Percentiles rank a stretch among this genome's conserved stretches.
These are phyloP conservation scores for Dillenia suffruticosa DNA, from an alignment of 164 flowering plant species.

Conservation along the genomic window DNA sequence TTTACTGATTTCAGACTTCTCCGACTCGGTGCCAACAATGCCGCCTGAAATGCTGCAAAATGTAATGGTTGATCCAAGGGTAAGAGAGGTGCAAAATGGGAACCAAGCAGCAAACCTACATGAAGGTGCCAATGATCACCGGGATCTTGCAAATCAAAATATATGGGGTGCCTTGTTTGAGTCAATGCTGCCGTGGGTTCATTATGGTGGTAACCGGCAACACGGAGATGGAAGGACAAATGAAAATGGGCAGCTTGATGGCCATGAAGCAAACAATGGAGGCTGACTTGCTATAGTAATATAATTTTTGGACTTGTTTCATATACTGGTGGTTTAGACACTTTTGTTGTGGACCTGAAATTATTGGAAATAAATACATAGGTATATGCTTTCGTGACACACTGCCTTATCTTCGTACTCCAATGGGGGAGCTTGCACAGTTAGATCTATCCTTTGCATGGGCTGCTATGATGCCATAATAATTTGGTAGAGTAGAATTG, in stretches of 20 bases:
- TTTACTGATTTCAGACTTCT: constrained; percentile 76
- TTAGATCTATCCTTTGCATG: too few relatives aligned
- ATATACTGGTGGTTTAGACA: too few relatives aligned
- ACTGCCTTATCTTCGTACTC: too few relatives aligned
- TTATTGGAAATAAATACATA: too few relatives aligned
- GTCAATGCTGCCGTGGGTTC: constrained; percentile 77
- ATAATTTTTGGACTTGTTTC: too few relatives aligned
- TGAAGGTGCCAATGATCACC: constrained; percentile 31
- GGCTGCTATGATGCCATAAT: too few relatives aligned
- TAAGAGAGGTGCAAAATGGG: constrained; percentile 39
- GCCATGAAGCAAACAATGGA: constrained; percentile 18
- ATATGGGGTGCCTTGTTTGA: constrained; percentile 65
- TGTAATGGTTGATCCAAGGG: constrained; percentile 59
- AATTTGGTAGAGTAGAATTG: too few relatives aligned
- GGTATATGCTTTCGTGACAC: too few relatives aligned
- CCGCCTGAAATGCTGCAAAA: constrained; percentile 86
- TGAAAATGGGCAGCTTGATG: constrained; percentile 23
- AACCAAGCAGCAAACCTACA: constrained; percentile 23
- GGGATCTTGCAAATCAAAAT: constrained; percentile 57
- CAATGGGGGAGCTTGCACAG: too few relatives aligned
- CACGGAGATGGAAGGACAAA: background rate
- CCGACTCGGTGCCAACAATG: constrained; percentile 63
- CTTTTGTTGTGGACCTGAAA: too few relatives aligned
- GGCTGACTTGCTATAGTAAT: background rate
- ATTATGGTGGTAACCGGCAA: constrained; percentile 27